A percentile compares a stretch with the other conserved stretches of the same genome.
Conservation (phyloP, 2,329 filamentous ascomycete genomes). For the Xylaria sp. region DNA sequence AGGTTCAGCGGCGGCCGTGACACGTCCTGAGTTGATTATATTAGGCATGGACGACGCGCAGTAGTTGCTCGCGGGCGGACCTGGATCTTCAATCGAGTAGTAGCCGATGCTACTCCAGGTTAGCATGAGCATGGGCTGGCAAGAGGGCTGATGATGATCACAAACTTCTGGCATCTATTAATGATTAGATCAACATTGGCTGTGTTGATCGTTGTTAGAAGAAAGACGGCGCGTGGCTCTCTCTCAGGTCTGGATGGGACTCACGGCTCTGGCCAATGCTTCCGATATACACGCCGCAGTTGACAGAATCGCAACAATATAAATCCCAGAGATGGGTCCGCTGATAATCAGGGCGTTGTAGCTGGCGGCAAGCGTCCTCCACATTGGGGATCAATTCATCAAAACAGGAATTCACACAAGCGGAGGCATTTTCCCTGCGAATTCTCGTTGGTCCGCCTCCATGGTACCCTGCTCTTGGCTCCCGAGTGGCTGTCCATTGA, state of each 20-base stretch:
- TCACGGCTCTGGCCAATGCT: constrained; percentile 40
- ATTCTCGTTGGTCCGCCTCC: constrained; percentile 13
- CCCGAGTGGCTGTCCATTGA: constrained; percentile 1
- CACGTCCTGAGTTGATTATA: neutral
- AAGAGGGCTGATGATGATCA: neutral
- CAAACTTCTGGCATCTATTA: constrained; percentile 47
- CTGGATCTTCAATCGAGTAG: constrained; percentile 26
- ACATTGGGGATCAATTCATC: constrained; percentile 21
- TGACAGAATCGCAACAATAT: constrained; percentile 48
- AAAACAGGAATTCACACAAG: constrained; percentile 26
- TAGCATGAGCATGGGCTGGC: constrained; percentile 6
- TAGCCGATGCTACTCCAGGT: constrained; percentile 24
- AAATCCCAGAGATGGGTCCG: constrained; percentile 38
- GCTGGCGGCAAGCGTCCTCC: constrained; percentile 23
- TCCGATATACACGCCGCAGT: constrained; percentile 43
- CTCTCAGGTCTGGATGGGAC: constrained; percentile 22
- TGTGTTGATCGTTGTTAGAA: constrained; percentile 24
- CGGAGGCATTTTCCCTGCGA: constrained; percentile 18
- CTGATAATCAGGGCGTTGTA: constrained; percentile 21
- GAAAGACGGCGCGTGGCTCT: neutral
- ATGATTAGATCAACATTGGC: constrained; percentile 49
- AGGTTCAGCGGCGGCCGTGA: neutral
- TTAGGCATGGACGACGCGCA: constrained; percentile 7
- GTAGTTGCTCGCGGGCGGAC: constrained; percentile 16
- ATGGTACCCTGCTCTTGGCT: constrained; percentile 1